phyloP scores from a whole-genome alignment of 495 filamentous ascomycete species.

The Aspergillus cavernicola region DNA sequence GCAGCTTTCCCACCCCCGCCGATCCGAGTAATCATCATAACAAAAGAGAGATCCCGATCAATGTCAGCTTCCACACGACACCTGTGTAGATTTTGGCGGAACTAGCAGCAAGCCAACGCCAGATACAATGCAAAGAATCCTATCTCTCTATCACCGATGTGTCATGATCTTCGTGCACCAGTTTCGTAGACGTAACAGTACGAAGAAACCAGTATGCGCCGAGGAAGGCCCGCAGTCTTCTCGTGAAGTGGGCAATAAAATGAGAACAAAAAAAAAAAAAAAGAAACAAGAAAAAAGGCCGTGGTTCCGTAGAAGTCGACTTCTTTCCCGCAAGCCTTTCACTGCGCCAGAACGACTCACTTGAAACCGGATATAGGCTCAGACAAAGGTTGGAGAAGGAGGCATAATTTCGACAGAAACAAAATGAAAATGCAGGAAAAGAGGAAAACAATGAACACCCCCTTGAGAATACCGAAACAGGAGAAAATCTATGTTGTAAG shows the following conservation, averaged over 20 bases:
- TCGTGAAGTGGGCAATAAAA: neutral
- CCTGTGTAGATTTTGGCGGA: slow-evolving; percentile 35
- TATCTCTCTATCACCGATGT: slow-evolving; percentile 28
- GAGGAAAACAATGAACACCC: slow-evolving; percentile 37
- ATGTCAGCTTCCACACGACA: slow-evolving; percentile 36
- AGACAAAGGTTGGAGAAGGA: slow-evolving; percentile 33
- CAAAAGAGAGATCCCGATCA: slow-evolving; percentile 33
- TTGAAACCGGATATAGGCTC: slow-evolving; percentile 2
- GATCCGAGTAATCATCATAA: slow-evolving; percentile 41
- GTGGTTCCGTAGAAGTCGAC: slow-evolving; percentile 2
- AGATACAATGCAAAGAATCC: slow-evolving; percentile 46
- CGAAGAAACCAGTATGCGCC: slow-evolving; percentile 22
- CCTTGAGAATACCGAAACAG: slow-evolving; percentile 51
- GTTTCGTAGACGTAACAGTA: slow-evolving; percentile 19
- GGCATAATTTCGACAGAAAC: slow-evolving; percentile 24
- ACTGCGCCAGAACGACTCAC: slow-evolving; percentile 2
- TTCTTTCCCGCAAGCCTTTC: slow-evolving; percentile 4
- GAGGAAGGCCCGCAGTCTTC: slow-evolving; percentile 20
- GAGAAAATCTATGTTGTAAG: slow-evolving; percentile 44
- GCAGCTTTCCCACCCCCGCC: slow-evolving; percentile 38
- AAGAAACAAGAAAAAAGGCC: neutral
- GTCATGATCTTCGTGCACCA: slow-evolving; percentile 22
- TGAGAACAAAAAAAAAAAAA: slow-evolving; percentile 2
- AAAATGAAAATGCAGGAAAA: slow-evolving; percentile 27
- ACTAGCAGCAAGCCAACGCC: slow-evolving; percentile 51